Evolutionary conservation across 177 flowering plant genomes (phyloP), one percentile per base, ranked within the genome.

Genomic region (Vitis hybrid): DNA sequence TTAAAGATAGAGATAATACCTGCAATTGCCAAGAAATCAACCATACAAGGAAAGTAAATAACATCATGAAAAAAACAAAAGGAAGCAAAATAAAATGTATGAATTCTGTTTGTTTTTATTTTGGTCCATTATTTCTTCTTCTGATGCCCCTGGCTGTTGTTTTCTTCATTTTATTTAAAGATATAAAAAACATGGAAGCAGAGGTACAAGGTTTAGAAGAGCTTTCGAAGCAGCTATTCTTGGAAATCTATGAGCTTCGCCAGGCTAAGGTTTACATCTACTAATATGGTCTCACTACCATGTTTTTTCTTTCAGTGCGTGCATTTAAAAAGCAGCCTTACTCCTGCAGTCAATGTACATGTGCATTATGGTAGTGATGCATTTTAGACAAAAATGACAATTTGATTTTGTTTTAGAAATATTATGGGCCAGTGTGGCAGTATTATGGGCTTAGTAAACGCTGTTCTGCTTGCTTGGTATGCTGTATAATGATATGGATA

Each of bases 191-290:
- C 86, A 75, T 93, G 91, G 93, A 95, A 76, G 92, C 93, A 14
- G 99, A 95, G 80, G 94, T 93, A 19, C 91, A 89, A 76, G 90
- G 90, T 62, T 77, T 95, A 56, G 99, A 95, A 74, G 99, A 95
- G 81, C 96, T 95, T 7, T 91, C 97, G 69, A 93, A 90, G 85
- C 99, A 93, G 74, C 85, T 95, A 3, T 95, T 95, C 72, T 70
- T 93, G 80, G 99, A 95, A 78, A 89, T 93, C 64, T 95, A 86
- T 84, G 99, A 95, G 81, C 96, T 93, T 71, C 96, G 99, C 26
- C 97, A 89, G 81, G 97, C 97, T 56, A 94, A 93, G 97, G 97
- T 94, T 52, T 58, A 18, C 26, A 51, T 49, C 60, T 50, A 31
- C 5, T 48, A 31, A 5, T 56, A 10, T 16, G 45, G 45, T 67